Evolutionary conservation across 2,329 filamentous ascomycete species (phyloP).

Genomic region (Penicillium sp.): DNA sequence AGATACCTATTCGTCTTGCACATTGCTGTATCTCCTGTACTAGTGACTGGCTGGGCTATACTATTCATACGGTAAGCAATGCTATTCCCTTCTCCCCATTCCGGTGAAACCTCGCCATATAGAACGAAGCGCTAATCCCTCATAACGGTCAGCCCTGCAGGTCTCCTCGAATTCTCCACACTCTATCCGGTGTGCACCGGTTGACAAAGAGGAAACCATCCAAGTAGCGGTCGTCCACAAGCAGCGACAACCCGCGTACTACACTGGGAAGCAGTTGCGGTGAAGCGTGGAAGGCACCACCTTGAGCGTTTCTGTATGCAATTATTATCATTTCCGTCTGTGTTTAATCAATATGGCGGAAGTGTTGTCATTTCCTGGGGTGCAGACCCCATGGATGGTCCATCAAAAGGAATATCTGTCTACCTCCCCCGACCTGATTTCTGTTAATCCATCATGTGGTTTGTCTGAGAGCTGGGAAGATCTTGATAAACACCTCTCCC

Average conservation of each 20-base stretch:
- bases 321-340: neutral
- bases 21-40: neutral
- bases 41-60: neutral
- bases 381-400: constrained; percentile 7
- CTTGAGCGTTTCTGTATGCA: neutral
- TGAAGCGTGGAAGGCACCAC: constrained; percentile 19
- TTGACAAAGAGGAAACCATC: constrained; percentile 10
- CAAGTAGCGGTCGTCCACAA: constrained; percentile 22
- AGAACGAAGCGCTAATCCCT: constrained; percentile 19
- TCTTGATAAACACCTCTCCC: neutral
- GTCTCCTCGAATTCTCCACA: constrained; percentile 21
- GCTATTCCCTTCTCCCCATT: constrained; percentile 6
- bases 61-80: constrained; percentile 4
- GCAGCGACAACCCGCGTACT: constrained; percentile 26
- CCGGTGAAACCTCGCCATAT: constrained; percentile 26
- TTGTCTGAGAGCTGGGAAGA: neutral
- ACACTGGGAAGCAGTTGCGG: constrained; percentile 25
- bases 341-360: constrained; percentile 12
- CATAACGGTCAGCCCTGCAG: constrained; percentile 26
- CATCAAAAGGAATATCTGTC: constrained; percentile 9
- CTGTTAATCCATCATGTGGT: neutral
- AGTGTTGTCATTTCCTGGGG: constrained; percentile 12
- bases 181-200: constrained; percentile 17
- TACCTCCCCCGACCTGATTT: neutral
- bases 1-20: neutral